These are phyloP conservation scores for Gossypium gossypioides DNA, from an alignment of 441 rosid genomes.

Conservation along the genomic window DNA sequence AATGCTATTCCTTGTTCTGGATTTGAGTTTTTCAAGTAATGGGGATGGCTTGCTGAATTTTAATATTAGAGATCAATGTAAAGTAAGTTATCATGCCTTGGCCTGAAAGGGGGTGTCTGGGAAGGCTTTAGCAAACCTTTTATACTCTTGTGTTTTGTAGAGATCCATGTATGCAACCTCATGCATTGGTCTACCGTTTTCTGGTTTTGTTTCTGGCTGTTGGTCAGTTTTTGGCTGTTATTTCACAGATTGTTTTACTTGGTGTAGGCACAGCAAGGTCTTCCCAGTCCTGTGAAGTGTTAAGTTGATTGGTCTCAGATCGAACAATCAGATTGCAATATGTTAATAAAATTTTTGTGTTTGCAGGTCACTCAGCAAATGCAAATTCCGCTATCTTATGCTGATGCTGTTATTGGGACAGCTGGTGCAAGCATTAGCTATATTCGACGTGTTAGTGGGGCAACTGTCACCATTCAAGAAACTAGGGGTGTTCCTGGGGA, in stretches of 20 bases:
- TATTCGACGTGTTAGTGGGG: constrained; percentile 89
- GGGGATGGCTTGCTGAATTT: neutral
- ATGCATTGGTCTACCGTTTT: neutral
- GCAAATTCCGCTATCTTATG: constrained; percentile 85
- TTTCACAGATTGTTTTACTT: neutral
- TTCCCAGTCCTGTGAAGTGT: neutral
- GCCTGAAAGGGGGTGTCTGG: neutral
- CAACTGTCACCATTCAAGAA: constrained; percentile 91
- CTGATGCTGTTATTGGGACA: constrained; percentile 91
- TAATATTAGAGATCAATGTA: neutral
- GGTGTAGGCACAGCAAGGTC: neutral
- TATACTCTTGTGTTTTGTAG: neutral
- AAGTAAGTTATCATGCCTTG: neutral
- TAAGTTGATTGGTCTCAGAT: neutral
- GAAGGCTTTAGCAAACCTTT: neutral
- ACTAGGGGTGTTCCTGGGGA: constrained; percentile 88
- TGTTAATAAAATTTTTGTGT: neutral
- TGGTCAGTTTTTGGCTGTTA: neutral
- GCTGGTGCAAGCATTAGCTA: constrained; percentile 92
- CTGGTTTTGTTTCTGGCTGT: neutral
- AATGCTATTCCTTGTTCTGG: neutral
- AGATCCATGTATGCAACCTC: neutral
- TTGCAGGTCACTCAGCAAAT: constrained; percentile 77
- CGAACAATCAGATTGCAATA: neutral
- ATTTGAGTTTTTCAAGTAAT: neutral